Base-by-base conservation (phyloP, 2,329 filamentous ascomycete genomes). In the Tolypocladium inflatum region DNA sequence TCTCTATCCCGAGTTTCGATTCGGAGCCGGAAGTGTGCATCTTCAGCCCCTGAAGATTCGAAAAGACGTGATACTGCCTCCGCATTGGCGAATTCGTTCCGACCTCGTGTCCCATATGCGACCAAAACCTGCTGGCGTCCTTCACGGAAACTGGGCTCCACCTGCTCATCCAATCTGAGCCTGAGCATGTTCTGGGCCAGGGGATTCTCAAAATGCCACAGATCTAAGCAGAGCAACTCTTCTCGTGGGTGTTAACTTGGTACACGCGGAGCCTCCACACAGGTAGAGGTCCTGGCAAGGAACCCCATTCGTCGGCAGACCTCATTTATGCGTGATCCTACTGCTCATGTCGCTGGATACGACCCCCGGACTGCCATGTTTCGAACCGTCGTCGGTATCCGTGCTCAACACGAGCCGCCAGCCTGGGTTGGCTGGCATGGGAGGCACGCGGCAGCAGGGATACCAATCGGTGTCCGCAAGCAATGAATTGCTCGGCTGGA, bases 361-460 rank as follows among this genome's bases (percentile, higher is more conserved):
- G 41, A n/a, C 9, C 21, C 43, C 26, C 39, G 39, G 48, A 42
- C 53, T 38, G 45, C 37, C 53, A 26, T 35, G 37, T 42, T 45
- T 48, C 42, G 30, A 48, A 21, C 39, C 35, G 42, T 37, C 38
- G 38, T 45, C 50, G 35, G 50, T 54, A 48, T 38, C 56, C 51
- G 41, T 57, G 42, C 51, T 39, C 51, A 54, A 26, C 56, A 57
- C 42, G 51, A 54, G 52, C 56, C 41, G 15, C 26, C 15, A 33
- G 48, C n/a, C 19, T 26, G 30, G 54, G 42, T 21, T 26, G 33
- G 19, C 17, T 19, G 17, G 37, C 37, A 42, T 19, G 17, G n/a
- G 41, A 54, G 33, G 33, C 51, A 57, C 51, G 56, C 56, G 51
- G 56, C 35, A 54, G 41, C 56, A 55, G 38, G 52, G 51, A 50